Base-by-base conservation (phyloP, 2,329 filamentous ascomycete species). In the Xylariaceae sp. region DNA sequence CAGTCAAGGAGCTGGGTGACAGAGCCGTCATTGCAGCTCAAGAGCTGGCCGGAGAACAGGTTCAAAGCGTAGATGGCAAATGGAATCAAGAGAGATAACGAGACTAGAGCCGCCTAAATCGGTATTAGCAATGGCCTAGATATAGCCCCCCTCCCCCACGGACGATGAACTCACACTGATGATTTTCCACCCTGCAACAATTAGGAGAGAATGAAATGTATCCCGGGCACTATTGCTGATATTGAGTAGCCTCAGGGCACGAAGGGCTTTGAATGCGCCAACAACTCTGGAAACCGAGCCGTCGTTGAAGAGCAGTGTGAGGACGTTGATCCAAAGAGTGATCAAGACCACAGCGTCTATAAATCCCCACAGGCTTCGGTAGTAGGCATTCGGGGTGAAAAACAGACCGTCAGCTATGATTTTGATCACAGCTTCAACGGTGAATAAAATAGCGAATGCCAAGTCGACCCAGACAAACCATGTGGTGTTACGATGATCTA, bases 381-480 rank as follows among this genome's bases (percentile, higher is more conserved):
- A 90, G 68, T 96, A 99, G 2, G 95, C 95, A 71, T 99, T 96
- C 0, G 94, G 94, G 0, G 94, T 96, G 83, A 89, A 97, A 69
- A 96, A 88, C 64, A 96, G 88, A 6, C 94, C 94, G 73, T 99
- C 94, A 0, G 94, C 94, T 64, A 99, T 84, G 53, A 95, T 85
- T 70, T 99, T 99, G 73, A 99, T 91, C 4, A 85, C 66, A 0
- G 91, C 90, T 71, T 99, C 94, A 5, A 89, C 68, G 0, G 87
- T 88, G 73, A 99, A 99, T 11, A 99, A 72, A 1, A 87, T 71
- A 1, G 92, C 91, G 68, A 99, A 99, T 5, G 88, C 86, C 71
- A 95, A 78, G 70, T 99, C 94, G 9, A 89, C 89, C 82, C 89
- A 97, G 4, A 95, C 88, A 68, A 96, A 97, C 94, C 95, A 99